phyloP scores from a whole-genome alignment of 1,139 yeast genomes.

The Magnusiomyces fungicola region DNA sequence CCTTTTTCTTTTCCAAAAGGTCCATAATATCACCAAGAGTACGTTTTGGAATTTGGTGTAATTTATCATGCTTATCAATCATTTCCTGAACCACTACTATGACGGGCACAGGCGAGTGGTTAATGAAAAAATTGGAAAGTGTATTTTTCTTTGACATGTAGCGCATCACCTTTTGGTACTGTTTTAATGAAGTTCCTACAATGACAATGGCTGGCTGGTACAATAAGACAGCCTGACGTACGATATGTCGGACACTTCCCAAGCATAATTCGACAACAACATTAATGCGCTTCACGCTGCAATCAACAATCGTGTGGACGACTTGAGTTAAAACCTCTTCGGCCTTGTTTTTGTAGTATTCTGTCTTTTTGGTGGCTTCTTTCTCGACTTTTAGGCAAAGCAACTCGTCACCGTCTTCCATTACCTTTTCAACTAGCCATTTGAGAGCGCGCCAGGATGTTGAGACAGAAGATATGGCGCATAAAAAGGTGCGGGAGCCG shows the following conservation, averaged over 20 bases:
- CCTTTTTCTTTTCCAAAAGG: too few species aligned
- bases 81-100: slow-evolving; percentile 3
- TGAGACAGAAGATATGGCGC: slow-evolving; percentile 9
- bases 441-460: slow-evolving; percentile 20
- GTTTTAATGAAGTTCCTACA: slow-evolving; percentile 23
- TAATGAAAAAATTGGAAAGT: slow-evolving; percentile 24
- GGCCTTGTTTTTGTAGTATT: slow-evolving; percentile 21
- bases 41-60: neutral
- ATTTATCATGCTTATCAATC: neutral
- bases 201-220: slow-evolving; percentile 27
- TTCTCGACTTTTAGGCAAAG: slow-evolving; percentile 22
- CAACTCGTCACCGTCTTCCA: slow-evolving; percentile 27
- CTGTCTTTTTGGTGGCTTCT: slow-evolving; percentile 6
- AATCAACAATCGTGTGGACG: slow-evolving; percentile 16
- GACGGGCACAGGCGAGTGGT: slow-evolving; percentile 25
- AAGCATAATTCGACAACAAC: slow-evolving; percentile 25
- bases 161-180: slow-evolving; percentile 20
- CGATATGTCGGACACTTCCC: slow-evolving; percentile 25
- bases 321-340: slow-evolving; percentile 18
- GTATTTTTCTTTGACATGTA: slow-evolving; percentile 19
- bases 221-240: slow-evolving; percentile 22
- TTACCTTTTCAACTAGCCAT: slow-evolving; percentile 22
- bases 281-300: slow-evolving; percentile 18
- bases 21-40: neutral
- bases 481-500: slow-evolving; percentile 23